Evolutionary conservation across 192 early-diverging fungal genomes (phyloP), one percentile per base, ranked within the genome.

Genomic region (Lobosporangium transversale): DNA sequence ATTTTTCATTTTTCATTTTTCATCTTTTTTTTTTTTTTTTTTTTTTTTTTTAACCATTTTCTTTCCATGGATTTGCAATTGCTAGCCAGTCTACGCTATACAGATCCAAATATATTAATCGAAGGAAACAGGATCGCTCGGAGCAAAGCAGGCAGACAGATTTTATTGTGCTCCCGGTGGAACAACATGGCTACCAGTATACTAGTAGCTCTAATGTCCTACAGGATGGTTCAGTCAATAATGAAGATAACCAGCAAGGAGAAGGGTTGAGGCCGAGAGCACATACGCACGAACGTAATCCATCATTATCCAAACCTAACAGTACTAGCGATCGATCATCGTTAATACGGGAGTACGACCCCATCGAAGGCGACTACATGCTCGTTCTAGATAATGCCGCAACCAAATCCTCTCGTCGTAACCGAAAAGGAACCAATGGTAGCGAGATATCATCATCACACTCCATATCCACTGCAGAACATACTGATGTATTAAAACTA

Each of bases 21-120:
- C 45, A 15, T 32, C 17, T 24, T 42, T 48, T 27, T 30, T 40
- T 32, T 51, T 9, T 42, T 56, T 37, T 42, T 24, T 32, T 24
- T 21, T 30, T 32, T 26, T 40, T 40, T 40, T 40, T 40, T 40
- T 40, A 40, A 40, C 14, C 8, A n/a, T n/a, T n/a, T n/a, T n/a
- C n/a, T n/a, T n/a, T n/a, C n/a, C n/a, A n/a, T n/a, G n/a, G n/a
- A n/a, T n/a, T n/a, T n/a, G n/a, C n/a, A n/a, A n/a, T n/a, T n/a
- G n/a, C n/a, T 24, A 56, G 70, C n/a, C 70, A 75, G 66, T 75
- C 70, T 10, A 75, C 58, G 43, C 10, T 75, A 4, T 75, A 75
- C 15, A 37, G 70, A 27, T 66, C 70, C 36, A 75, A 66, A 23
- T 58, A 66, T 43, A 18, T 61, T 53, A 47, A 36, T 35, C 55